phyloP scores from a whole-genome alignment of 2,329 filamentous ascomycete genomes.

The Aaosphaeria arxii region DNA sequence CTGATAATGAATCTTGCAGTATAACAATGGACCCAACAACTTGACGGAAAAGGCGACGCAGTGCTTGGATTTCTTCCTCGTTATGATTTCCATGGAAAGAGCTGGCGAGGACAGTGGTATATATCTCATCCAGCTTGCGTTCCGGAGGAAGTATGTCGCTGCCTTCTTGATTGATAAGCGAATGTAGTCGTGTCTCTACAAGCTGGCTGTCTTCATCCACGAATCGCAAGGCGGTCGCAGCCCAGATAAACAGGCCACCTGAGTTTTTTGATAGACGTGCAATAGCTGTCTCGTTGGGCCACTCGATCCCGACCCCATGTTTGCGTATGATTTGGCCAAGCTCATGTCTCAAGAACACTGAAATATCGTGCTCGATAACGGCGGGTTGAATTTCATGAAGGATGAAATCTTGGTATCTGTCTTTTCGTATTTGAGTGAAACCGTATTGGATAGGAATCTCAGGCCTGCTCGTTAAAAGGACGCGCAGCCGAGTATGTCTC shows the following conservation, averaged over 20 bases:
- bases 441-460: conserved; percentile 12
- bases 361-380: conserved; percentile 14
- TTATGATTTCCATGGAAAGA: background rate
- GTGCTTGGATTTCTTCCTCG: background rate
- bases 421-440: conserved; percentile 6
- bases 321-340: conserved; percentile 1
- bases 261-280: conserved; percentile 20
- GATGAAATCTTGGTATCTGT: conserved; percentile 7
- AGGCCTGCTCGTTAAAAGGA: conserved; percentile 17
- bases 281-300: conserved; percentile 16
- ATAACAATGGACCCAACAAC: background rate
- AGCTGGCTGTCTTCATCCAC: conserved; percentile 6
- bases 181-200: conserved; percentile 2
- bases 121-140: background rate
- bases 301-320: conserved; percentile 2
- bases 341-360: conserved; percentile 6
- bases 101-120: background rate
- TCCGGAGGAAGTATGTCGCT: background rate
- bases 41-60: background rate
- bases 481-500: conserved; percentile 3
- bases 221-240: conserved; percentile 23
- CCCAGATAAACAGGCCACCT: conserved; percentile 35
- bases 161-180: conserved; percentile 1
- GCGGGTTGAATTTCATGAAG: conserved; percentile 11
- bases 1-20: conserved; percentile 7